phyloP scores from a whole-genome alignment of 768 basidiomycete species.

The Suillus subaureus region DNA sequence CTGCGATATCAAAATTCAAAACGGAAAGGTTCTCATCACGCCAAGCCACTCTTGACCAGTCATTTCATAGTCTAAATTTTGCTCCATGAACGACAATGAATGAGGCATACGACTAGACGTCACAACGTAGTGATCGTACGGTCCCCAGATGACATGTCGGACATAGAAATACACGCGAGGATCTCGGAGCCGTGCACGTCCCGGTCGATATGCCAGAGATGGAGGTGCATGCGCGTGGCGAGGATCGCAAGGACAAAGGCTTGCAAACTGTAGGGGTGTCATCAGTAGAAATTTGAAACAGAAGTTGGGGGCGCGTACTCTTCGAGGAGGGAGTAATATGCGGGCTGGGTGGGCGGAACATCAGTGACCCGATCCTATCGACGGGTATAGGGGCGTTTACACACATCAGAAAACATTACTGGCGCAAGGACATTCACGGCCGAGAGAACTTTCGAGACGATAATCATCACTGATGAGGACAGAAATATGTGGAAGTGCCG shows the following conservation, averaged over 20 bases:
- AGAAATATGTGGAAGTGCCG: neutral
- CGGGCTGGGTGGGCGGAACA: neutral
- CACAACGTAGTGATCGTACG: neutral
- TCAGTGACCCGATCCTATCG: neutral
- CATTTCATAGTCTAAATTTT: neutral
- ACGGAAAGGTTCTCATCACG: neutral
- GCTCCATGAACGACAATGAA: neutral
- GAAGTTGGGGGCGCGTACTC: neutral
- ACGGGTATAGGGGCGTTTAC: neutral
- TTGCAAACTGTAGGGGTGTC: neutral
- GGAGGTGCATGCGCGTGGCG: neutral
- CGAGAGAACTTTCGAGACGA: neutral
- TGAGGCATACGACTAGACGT: neutral
- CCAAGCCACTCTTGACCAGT: neutral
- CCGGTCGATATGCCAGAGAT: neutral
- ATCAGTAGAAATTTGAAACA: neutral
- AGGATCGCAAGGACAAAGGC: neutral
- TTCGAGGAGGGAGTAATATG: neutral
- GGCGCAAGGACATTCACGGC: neutral
- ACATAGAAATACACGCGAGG: neutral
- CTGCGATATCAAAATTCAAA: neutral
- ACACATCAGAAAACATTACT: neutral
- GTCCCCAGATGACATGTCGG: neutral
- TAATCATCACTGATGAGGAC: neutral
- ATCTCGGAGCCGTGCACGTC: neutral